A percentile compares a stretch with the other conserved stretches of the same genome.
Evolutionary conservation across 2,329 filamentous ascomycete species (phyloP).

Genomic region (Microcyclospora pomicola): DNA sequence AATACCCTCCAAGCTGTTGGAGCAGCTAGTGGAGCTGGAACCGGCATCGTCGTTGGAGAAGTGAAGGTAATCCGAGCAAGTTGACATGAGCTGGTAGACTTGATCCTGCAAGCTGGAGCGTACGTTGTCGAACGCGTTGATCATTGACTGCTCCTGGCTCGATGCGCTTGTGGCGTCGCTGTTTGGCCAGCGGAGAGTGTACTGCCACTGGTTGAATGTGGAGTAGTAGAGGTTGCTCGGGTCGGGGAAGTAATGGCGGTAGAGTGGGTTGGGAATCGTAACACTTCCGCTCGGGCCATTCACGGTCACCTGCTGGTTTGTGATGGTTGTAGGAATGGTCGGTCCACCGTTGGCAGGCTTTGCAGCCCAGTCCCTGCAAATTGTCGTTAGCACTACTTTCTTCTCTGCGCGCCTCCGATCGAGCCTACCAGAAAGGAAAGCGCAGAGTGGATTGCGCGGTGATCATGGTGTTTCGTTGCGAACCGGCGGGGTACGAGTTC

Average conservation of each 20-base stretch:
- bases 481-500: slow-evolving; percentile 7
- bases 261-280: slow-evolving; percentile 15
- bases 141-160: slow-evolving; percentile 10
- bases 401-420: too few relatives aligned
- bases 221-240: slow-evolving; percentile 7
- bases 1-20: slow-evolving; percentile 14
- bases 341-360: slow-evolving; percentile 5
- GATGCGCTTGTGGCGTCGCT: slow-evolving; percentile 9
- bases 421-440: slow-evolving; percentile 13
- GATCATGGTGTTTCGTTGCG: slow-evolving; percentile 9
- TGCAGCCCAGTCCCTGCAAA: slow-evolving; percentile 17
- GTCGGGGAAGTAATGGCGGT: slow-evolving; percentile 14
- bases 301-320: slow-evolving; percentile 6
- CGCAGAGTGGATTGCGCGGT: slow-evolving; percentile 15
- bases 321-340: slow-evolving; percentile 10
- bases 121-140: slow-evolving; percentile 14
- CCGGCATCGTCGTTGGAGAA: slow-evolving; percentile 15
- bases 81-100: slow-evolving; percentile 14
- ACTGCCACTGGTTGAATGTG: slow-evolving; percentile 11
- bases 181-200: slow-evolving; percentile 14
- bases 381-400: too few relatives aligned
- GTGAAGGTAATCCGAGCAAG: slow-evolving; percentile 12
- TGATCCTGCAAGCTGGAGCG: slow-evolving; percentile 13
- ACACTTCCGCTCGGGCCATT: slow-evolving; percentile 1
- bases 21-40: slow-evolving; percentile 9